Base-by-base conservation (phyloP, 2,329 filamentous ascomycete species). In the Aureobasidium sp. region DNA sequence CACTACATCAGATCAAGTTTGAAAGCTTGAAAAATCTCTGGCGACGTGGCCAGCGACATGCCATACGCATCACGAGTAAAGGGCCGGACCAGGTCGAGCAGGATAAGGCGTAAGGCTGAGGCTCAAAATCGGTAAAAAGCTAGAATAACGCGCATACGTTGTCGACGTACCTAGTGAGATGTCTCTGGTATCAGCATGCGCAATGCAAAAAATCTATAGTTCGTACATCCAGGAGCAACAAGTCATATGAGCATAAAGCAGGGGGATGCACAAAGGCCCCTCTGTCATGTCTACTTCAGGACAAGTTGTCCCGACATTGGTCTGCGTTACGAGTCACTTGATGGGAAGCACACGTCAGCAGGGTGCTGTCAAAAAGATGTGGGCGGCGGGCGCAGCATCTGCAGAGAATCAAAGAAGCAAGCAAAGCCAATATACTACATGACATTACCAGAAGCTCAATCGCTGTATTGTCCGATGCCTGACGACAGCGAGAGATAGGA, bases 271-370 rank as follows among this genome's bases (percentile, higher is more conserved):
- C 36, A 37, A 29, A 55, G 37, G 17, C 26, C 37, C 23, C 12
- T 41, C 51, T 55, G 36, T 55, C 51, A 42, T 13, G 23, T 42
- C 51, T 55, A 37, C 36, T 42, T 42, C 26, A 17, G 37, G 51
- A 32, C 51, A 55, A 55, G 37, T 52, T 17, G 10, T 20, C 34
- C 50, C 13, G 29, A 23, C 34, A 23, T 36, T n/a, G 26, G 50
- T 39, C 50, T 27, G 20, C 23, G 53, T 57, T 36, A 46, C 53
- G 41, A 57, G 53, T 57, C 53, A 57, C 53, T 57, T 57, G 53
- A 57, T 12, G 36, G n/a, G 23, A 32, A 36, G 17, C 39, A 57
- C 53, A 57, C 53, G 53, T 57, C 53, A 57, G 53, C 53, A 32
- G 5, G 27, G 41, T 46, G 39, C 51, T 39, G 36, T 55, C 51